Conservation (phyloP, 768 basidiomycete species). For the Boletus reticuloceps region DNA sequence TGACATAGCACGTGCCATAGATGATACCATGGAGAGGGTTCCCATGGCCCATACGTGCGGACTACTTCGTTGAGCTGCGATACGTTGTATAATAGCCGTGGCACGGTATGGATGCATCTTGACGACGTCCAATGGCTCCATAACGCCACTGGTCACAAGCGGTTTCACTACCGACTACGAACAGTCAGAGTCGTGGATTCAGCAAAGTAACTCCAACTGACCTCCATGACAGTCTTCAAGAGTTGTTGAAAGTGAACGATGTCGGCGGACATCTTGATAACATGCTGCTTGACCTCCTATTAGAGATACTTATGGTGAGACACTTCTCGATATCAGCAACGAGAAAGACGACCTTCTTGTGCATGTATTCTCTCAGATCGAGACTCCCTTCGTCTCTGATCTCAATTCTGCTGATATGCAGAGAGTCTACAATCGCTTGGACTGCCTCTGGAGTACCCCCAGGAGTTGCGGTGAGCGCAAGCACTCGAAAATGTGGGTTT, state of each 20-base stretch:
- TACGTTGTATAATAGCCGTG: slow-evolving; percentile 40
- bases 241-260: slow-evolving; percentile 65
- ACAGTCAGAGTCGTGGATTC: slow-evolving; percentile 3
- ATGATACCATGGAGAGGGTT: slow-evolving; percentile 49
- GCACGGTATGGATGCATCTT: slow-evolving; percentile 65
- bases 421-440: slow-evolving; percentile 84
- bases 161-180: slow-evolving; percentile 35
- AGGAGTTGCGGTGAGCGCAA: slow-evolving; percentile 95
- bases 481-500: slow-evolving; percentile 88
- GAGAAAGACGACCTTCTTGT: slow-evolving; percentile 66
- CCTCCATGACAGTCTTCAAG: slow-evolving; percentile 72
- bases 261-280: slow-evolving; percentile 69
- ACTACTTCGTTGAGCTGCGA: slow-evolving; percentile 35
- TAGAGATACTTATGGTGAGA: not conserved
- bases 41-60: slow-evolving; percentile 47
- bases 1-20: slow-evolving; percentile 79
- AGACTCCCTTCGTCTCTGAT: slow-evolving; percentile 89
- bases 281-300: slow-evolving; percentile 74
- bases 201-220: slow-evolving; percentile 32
- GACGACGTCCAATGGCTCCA: slow-evolving; percentile 55
- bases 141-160: slow-evolving; percentile 36
- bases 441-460: slow-evolving; percentile 84
- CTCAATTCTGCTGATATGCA: slow-evolving; percentile 95
- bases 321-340: not conserved
- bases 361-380: slow-evolving; percentile 82